Evolutionary conservation across 257 asterid genomes (phyloP).

Genomic region (Henckelia pumila): DNA sequence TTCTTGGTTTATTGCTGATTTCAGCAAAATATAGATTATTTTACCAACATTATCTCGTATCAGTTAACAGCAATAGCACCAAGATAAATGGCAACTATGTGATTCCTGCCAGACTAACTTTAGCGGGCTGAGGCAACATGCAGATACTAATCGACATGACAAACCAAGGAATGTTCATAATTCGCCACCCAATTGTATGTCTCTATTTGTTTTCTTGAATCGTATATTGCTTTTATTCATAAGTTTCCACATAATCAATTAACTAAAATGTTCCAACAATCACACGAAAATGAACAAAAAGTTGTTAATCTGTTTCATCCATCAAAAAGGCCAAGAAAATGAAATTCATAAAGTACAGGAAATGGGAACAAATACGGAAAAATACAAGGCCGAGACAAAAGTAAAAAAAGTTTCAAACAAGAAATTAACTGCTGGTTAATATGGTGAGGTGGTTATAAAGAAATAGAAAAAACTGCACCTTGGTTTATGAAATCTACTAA

Average conservation of each 20-base stretch:
- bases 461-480: slow-evolving; percentile 29
- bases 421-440: slow-evolving; percentile 19
- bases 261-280: too few species aligned
- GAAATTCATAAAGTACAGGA: neutral
- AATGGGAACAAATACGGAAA: neutral
- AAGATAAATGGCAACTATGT: neutral
- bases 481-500: slow-evolving; percentile 51
- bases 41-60: slow-evolving; percentile 13
- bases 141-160: too few species aligned
- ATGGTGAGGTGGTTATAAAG: slow-evolving; percentile 8
- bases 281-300: too few species aligned
- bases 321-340: neutral
- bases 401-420: neutral
- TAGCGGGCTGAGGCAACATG: neutral
- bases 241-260: too few species aligned
- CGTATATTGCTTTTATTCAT: too few species aligned
- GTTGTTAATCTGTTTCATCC: slow-evolving; percentile 18
- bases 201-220: too few species aligned
- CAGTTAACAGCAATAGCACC: slow-evolving; percentile 8
- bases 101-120: neutral
- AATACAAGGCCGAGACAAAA: neutral
- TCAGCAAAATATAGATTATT: slow-evolving; percentile 22
- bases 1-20: slow-evolving; percentile 65
- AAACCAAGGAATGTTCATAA: too few species aligned
- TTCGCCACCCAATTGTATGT: too few species aligned